Evolutionary conservation across 495 filamentous ascomycete genomes (phyloP).

Genomic region (Penicillium bialowiezense): DNA sequence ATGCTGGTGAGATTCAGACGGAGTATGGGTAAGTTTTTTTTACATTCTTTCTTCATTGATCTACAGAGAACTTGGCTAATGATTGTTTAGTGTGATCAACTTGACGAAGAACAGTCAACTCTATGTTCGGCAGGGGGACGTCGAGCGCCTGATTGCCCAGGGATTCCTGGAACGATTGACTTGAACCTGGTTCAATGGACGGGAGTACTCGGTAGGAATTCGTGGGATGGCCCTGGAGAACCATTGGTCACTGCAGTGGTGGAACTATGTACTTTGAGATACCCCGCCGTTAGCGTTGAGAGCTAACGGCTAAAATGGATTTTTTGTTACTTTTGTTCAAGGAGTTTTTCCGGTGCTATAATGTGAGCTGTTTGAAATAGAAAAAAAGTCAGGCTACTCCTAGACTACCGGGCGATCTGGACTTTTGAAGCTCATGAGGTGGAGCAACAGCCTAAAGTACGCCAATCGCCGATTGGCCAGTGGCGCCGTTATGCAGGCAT

Average conservation of each 20-base stretch:
- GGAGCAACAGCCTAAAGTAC: neutral
- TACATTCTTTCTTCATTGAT: constrained; percentile 2
- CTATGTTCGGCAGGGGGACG: constrained; percentile 94
- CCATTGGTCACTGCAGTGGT: no score
- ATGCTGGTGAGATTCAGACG: constrained; percentile 98
- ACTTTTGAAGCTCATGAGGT: neutral
- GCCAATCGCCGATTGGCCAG: neutral
- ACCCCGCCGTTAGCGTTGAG: constrained; percentile 6
- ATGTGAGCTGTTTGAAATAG: no score
- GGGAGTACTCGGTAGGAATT: no score
- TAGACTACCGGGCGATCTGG: no score
- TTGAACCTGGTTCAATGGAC: no score
- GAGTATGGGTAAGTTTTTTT: constrained; percentile 79
- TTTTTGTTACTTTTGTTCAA: neutral
- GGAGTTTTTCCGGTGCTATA: no score
- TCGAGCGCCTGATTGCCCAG: constrained; percentile 90
- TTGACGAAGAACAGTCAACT: constrained; percentile 98
- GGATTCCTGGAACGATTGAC: constrained; percentile 94
- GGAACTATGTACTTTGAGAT: constrained; percentile 8
- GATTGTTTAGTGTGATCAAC: constrained; percentile 71
- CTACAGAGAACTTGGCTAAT: constrained; percentile 1
- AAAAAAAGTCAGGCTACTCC: no score
- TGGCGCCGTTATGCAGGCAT: constrained; percentile 1
- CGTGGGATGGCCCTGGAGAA: no score
- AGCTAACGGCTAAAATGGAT: constrained; percentile 5